Evolutionary conservation across 495 filamentous ascomycete genomes (phyloP).

Genomic region (Penicillium alfredii): DNA sequence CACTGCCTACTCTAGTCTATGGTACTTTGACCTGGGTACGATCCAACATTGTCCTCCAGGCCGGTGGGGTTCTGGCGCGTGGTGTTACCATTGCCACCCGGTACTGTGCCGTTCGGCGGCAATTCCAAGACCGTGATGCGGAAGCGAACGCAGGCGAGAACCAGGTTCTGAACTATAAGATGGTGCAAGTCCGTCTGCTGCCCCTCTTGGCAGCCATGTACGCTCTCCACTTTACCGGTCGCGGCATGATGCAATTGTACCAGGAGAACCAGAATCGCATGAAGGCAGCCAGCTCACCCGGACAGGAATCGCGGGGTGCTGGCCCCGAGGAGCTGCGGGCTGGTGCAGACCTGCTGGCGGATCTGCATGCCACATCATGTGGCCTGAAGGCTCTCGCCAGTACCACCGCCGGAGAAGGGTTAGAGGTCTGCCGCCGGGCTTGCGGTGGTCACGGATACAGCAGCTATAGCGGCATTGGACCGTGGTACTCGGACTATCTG

Average conservation of each 20-base stretch:
- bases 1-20: conserved; percentile 59
- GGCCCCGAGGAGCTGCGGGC: conserved; percentile 60
- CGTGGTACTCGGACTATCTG: conserved; percentile 63
- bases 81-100: conserved; percentile 70
- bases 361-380: conserved; percentile 68
- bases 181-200: conserved; percentile 66
- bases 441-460: conserved; percentile 72
- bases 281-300: conserved; percentile 35
- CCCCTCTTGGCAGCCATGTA: conserved; percentile 69
- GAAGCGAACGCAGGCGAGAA: conserved; percentile 52
- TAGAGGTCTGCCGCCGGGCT: conserved; percentile 64
- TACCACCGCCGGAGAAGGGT: conserved; percentile 60
- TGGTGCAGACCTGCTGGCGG: conserved; percentile 60
- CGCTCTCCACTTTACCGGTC: conserved; percentile 67
- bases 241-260: conserved; percentile 62
- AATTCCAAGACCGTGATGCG: conserved; percentile 66
- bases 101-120: conserved; percentile 61
- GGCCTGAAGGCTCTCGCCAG: conserved; percentile 66
- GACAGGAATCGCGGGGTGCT: conserved; percentile 46
- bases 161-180: conserved; percentile 69
- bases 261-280: conserved; percentile 59
- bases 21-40: conserved; percentile 70
- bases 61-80: conserved; percentile 61
- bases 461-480: conserved; percentile 61
- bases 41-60: conserved; percentile 61